Percentiles rank a stretch among this genome's conserved stretches.
phyloP scores from a whole-genome alignment of 257 asterid species.

The Solanum dulcamara region DNA sequence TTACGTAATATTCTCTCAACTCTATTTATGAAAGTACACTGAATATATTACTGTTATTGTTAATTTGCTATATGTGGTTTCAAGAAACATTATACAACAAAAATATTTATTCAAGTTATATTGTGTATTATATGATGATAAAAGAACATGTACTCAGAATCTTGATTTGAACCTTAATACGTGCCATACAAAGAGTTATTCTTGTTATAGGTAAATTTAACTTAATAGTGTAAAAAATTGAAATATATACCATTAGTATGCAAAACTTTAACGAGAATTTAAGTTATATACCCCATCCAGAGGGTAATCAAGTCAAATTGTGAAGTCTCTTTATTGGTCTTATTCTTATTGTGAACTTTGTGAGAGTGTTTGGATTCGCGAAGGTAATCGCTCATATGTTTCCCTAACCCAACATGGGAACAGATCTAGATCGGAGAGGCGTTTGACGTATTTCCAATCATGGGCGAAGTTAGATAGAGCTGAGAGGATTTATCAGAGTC shows the following conservation, averaged over 20 bases:
- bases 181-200: background rate
- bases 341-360: background rate
- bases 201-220: background rate
- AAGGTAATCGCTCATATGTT: background rate
- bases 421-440: background rate
- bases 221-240: background rate
- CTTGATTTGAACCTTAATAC: background rate
- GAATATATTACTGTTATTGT: background rate
- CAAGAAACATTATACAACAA: background rate
- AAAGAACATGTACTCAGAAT: background rate
- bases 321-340: background rate
- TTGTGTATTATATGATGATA: background rate
- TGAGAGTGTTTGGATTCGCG: background rate
- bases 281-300: background rate
- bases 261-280: background rate
- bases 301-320: background rate
- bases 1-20: no score
- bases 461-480: rapidly evolving
- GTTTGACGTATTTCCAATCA: background rate
- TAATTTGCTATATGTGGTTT: background rate
- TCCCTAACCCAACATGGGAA: background rate
- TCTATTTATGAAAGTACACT: no score
- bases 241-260: background rate
- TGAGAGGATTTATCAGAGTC: no score
- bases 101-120: background rate